Evolutionary conservation across 106 monocot genomes (phyloP), one percentile per base, ranked within the genome.

Genomic region (Iris macrosiphon): DNA sequence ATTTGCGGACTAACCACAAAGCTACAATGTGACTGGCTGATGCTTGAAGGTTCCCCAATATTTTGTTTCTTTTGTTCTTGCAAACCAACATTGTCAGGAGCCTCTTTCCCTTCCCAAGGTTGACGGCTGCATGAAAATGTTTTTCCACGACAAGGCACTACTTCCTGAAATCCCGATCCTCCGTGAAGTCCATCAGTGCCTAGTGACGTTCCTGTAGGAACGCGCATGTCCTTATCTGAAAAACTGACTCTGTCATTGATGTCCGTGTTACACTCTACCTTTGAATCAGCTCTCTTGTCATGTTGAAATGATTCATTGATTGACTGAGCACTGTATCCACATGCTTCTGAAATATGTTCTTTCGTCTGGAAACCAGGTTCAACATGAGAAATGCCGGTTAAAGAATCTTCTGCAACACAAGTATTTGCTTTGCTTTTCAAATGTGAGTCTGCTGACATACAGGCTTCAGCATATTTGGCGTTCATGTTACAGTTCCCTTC

Each of bases 1-100:
- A 24, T 39, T 39, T 28, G 45, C 21, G 17, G 25, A 37, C 10
- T 37, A 62, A 18, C 44, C 45, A 26, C 9, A 7, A 27, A 12
- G 11, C 28, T 7, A n/a, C 24, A 10, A 9, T 42, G 52, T 31
- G 42, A 16, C 17, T 69, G 31, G 31, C 27, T 18, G 7, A 30
- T 16, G 7, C 15, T 6, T 24, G 52, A 35, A 52, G 50, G n/a
- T 17, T 59, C 11, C 13, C 10, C 31, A 16, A 0, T 21, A 16
- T 24, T 5, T 35, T 24, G 37, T 17, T 70, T 55, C 31, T 20
- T 37, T 61, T 62, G 45, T 8, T 67, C 64, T 39, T 31, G 23
- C 46, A 59, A 18, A 61, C 2, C 45, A 55, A 32, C 25, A 8
- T 46, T 42, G 8, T 19, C 14, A 39, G 32, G 22, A 14, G 51